Evolutionary conservation across 1,284 basidiomycete species (phyloP).

Genomic region (Wallemia ichthyophaga): DNA sequence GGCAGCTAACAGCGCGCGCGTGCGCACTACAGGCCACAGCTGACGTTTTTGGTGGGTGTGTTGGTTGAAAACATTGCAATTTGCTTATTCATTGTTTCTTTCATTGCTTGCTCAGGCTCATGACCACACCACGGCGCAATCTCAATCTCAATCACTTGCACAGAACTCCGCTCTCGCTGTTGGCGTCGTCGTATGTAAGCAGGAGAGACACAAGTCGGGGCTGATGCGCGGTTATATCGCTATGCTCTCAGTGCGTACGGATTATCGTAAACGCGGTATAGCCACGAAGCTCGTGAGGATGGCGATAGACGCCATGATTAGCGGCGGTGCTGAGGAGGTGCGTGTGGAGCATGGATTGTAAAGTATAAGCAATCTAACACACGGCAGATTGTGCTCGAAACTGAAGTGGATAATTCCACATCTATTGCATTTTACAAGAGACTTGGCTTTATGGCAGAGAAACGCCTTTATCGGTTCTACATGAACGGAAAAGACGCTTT

Average conservation of each 20-base stretch:
- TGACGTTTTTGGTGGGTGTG: conserved; percentile 45
- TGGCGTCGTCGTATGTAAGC: conserved; percentile 84
- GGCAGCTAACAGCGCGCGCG: too few species aligned
- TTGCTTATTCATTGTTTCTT: conserved; percentile 1
- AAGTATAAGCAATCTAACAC: neutral
- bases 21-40: conserved; percentile 84
- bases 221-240: conserved; percentile 81
- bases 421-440: conserved; percentile 67
- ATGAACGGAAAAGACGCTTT: conserved; percentile 30
- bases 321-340: conserved; percentile 52
- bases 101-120: conserved; percentile 5
- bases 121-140: too few species aligned
- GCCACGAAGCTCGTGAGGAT: conserved; percentile 46
- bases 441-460: conserved; percentile 83
- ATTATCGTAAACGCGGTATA: conserved; percentile 60
- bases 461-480: conserved; percentile 79
- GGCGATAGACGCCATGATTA: conserved; percentile 50
- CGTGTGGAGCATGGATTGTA: conserved; percentile 7
- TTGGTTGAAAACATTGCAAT: too few species aligned
- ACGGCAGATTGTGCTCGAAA: conserved; percentile 66
- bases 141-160: too few species aligned
- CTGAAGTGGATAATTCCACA: conserved; percentile 71
- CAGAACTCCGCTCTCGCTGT: too few species aligned
- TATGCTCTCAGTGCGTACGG: conserved; percentile 66
- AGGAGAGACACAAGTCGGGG: conserved; percentile 46